Evolutionary conservation across 2,329 filamentous ascomycete genomes (phyloP).

Genomic region (Monascus ruber): DNA sequence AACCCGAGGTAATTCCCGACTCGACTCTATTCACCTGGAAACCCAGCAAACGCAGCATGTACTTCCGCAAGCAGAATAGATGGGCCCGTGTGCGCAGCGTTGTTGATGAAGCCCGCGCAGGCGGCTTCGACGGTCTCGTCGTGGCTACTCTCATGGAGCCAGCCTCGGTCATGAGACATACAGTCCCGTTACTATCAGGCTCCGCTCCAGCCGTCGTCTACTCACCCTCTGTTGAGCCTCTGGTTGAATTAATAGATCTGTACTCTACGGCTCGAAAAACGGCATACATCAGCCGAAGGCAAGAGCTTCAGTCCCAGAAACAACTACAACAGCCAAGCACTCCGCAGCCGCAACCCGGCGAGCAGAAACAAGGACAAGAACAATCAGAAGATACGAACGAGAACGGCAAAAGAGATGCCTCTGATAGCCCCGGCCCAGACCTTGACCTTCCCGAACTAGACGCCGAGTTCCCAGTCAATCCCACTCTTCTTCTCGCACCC

Average conservation of each 20-base stretch:
- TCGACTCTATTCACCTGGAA: constrained; percentile 61
- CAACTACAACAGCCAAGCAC: constrained; percentile 17
- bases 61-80: constrained; percentile 77
- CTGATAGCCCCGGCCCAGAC: neutral
- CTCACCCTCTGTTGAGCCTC: constrained; percentile 65
- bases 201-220: constrained; percentile 81
- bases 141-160: constrained; percentile 76
- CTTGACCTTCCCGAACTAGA: constrained; percentile 14
- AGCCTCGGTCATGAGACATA: constrained; percentile 59
- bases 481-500: constrained; percentile 67
- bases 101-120: constrained; percentile 61
- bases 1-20: constrained; percentile 49
- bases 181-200: constrained; percentile 69
- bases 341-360: neutral
- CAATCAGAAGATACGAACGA: constrained; percentile 2
- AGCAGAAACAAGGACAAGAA: constrained; percentile 1
- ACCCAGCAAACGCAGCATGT: constrained; percentile 67
- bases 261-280: constrained; percentile 71
- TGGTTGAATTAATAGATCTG: constrained; percentile 66
- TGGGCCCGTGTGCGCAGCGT: constrained; percentile 64
- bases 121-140: constrained; percentile 72
- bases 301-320: constrained; percentile 13
- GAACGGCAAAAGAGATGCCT: constrained; percentile 18
- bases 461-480: constrained; percentile 80
- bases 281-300: constrained; percentile 47